phyloP scores from a whole-genome alignment of 257 asterid genomes.

The Ajuga chamaepitys region DNA sequence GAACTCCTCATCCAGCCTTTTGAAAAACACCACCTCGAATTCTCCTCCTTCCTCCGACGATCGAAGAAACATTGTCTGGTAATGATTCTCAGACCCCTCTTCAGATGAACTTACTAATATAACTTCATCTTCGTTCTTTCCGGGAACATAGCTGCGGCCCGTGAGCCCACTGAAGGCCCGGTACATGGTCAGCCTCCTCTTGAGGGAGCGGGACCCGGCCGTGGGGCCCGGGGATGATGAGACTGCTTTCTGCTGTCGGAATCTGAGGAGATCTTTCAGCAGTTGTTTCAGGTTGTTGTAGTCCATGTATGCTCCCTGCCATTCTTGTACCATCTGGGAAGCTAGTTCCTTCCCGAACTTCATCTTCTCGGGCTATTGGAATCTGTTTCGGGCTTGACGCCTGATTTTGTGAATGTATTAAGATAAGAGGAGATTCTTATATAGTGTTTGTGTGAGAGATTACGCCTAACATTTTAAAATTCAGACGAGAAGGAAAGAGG shows the following conservation, averaged over 20 bases:
- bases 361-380: constrained; percentile 29
- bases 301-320: constrained; percentile 76
- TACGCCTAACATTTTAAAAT: background rate
- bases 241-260: constrained; percentile 15
- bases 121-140: constrained; percentile 53
- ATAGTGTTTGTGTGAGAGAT: background rate
- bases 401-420: background rate
- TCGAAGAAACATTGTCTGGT: constrained; percentile 62
- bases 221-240: constrained; percentile 4
- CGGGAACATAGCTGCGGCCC: constrained; percentile 8
- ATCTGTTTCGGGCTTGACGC: background rate
- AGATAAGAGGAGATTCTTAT: background rate
- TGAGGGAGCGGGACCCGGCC: constrained; percentile 26
- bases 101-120: constrained; percentile 46
- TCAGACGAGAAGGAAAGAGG: background rate
- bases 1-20: constrained; percentile 55
- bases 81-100: constrained; percentile 25
- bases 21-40: constrained; percentile 50
- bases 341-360: constrained; percentile 85
- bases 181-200: constrained; percentile 57
- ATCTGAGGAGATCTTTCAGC: constrained; percentile 37
- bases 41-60: constrained; percentile 66
- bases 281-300: constrained; percentile 42
- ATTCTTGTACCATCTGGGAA: constrained; percentile 86
- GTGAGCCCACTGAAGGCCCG: constrained; percentile 77